Evolutionary conservation across 306 rosid species (phyloP).

Genomic region (Hylodesmum podocarpum): DNA sequence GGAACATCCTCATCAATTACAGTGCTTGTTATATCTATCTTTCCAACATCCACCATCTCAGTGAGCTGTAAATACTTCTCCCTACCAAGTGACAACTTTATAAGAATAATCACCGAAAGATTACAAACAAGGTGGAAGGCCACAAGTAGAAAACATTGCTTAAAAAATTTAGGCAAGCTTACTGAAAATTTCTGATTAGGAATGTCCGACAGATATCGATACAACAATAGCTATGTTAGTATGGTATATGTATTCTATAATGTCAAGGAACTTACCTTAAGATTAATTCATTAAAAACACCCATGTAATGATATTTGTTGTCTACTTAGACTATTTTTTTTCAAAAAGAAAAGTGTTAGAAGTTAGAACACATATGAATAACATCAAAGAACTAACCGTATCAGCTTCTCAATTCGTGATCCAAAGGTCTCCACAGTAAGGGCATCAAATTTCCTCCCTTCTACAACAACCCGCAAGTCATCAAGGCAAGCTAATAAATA

Average conservation of each 20-base stretch:
- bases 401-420: constrained; percentile 85
- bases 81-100: constrained; percentile 48
- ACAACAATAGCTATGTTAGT: background rate
- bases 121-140: background rate
- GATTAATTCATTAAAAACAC: constrained; percentile 1
- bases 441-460: constrained; percentile 76
- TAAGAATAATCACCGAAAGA: constrained; percentile 21
- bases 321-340: background rate
- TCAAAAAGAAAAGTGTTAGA: background rate
- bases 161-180: too few species aligned
- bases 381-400: constrained; percentile 55
- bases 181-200: too few species aligned
- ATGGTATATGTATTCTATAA: constrained; percentile 4
- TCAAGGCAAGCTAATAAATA: constrained; percentile 80
- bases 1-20: constrained; percentile 87
- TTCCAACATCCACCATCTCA: constrained; percentile 88
- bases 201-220: too few species aligned
- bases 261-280: background rate
- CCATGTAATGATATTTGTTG: background rate
- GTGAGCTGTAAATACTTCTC: constrained; percentile 95
- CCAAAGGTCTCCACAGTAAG: constrained; percentile 92
- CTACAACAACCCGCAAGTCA: constrained; percentile 78
- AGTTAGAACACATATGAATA: background rate
- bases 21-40: constrained; percentile 71
- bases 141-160: too few species aligned